A percentile compares a stretch with the other conserved stretches of the same genome.
phyloP scores from a whole-genome alignment of 768 basidiomycete genomes.

The Tephrocybe rancida region DNA sequence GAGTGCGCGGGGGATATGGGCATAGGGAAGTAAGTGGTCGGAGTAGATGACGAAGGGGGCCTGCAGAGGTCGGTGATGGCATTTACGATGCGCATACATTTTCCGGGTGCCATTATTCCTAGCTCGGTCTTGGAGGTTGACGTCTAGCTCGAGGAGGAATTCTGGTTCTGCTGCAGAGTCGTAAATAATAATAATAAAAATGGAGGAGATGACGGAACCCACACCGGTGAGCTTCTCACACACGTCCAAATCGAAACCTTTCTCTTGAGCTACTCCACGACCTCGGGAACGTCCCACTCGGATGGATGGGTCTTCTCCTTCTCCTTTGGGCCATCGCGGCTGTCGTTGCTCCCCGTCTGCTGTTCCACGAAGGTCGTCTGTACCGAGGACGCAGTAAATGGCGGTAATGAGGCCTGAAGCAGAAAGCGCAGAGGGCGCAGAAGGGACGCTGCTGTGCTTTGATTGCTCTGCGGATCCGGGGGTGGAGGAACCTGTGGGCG shows the following conservation, averaged over 20 bases:
- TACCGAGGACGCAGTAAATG: slow-evolving; percentile 16
- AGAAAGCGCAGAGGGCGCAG: slow-evolving; percentile 13
- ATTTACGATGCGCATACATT: slow-evolving; percentile 90
- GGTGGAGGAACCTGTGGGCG: slow-evolving; percentile 18
- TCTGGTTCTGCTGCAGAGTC: slow-evolving; percentile 77
- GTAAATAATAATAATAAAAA: background rate
- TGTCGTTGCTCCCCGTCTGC: background rate
- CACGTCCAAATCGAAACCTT: slow-evolving; percentile 84
- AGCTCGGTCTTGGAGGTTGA: slow-evolving; percentile 88
- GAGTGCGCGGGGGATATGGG: slow-evolving; percentile 28
- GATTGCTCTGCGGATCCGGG: slow-evolving; percentile 27
- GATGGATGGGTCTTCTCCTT: slow-evolving; percentile 50
- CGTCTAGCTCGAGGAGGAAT: slow-evolving; percentile 93
- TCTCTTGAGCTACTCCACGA: slow-evolving; percentile 82
- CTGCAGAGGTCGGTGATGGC: slow-evolving; percentile 87
- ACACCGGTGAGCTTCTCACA: slow-evolving; percentile 86
- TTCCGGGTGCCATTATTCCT: slow-evolving; percentile 92
- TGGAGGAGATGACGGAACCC: slow-evolving; percentile 24
- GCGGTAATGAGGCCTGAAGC: slow-evolving; percentile 10
- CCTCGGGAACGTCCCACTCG: slow-evolving; percentile 89
- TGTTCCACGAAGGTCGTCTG: slow-evolving; percentile 20
- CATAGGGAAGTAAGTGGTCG: slow-evolving; percentile 31
- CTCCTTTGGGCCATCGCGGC: slow-evolving; percentile 26
- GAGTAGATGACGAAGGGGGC: slow-evolving; percentile 66
- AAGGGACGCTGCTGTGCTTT: slow-evolving; percentile 43